Percentiles rank a stretch among this genome's conserved stretches.
Evolutionary conservation across 306 rosid species (phyloP).

Genomic region (Quercus mongolica): DNA sequence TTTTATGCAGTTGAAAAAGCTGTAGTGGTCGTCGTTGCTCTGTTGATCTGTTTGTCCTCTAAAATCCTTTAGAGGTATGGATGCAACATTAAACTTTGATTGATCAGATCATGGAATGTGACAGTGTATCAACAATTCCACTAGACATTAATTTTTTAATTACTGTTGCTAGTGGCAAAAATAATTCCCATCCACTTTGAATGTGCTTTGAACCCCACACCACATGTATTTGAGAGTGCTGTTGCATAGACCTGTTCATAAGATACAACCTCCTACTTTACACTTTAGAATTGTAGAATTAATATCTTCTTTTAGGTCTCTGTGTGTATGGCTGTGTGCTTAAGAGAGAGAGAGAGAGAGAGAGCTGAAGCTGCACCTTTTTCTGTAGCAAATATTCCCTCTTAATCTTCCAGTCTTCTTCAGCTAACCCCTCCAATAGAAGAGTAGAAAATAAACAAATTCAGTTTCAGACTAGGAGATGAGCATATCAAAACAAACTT

Average conservation of each 20-base stretch:
- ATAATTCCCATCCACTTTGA: not conserved
- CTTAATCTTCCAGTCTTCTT: slow-evolving; percentile 95
- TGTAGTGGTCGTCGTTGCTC: too few species aligned
- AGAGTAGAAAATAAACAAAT: not conserved
- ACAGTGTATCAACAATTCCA: not conserved
- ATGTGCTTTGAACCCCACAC: not conserved
- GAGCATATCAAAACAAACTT: not conserved
- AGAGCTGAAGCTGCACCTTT: slow-evolving; percentile 44
- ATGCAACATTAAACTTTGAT: not conserved
- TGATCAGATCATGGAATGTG: not conserved
- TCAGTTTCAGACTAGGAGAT: slow-evolving; percentile 12
- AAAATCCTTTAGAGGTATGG: not conserved
- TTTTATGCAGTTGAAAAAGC: not conserved
- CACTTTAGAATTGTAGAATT: not conserved
- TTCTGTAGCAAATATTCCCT: slow-evolving; percentile 66
- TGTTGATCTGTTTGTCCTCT: not conserved
- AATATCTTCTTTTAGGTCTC: not conserved
- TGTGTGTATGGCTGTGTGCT: slow-evolving; percentile 3
- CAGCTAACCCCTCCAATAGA: slow-evolving; percentile 66
- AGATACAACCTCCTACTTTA: too few species aligned
- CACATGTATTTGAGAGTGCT: too few species aligned
- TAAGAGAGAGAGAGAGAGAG: slow-evolving; percentile 5
- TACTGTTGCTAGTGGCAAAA: not conserved
- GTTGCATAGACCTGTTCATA: too few species aligned
- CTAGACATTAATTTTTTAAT: not conserved